Base-by-base conservation (phyloP, 371 early-diverging fungal species). In the Mucor lusitanicus region DNA sequence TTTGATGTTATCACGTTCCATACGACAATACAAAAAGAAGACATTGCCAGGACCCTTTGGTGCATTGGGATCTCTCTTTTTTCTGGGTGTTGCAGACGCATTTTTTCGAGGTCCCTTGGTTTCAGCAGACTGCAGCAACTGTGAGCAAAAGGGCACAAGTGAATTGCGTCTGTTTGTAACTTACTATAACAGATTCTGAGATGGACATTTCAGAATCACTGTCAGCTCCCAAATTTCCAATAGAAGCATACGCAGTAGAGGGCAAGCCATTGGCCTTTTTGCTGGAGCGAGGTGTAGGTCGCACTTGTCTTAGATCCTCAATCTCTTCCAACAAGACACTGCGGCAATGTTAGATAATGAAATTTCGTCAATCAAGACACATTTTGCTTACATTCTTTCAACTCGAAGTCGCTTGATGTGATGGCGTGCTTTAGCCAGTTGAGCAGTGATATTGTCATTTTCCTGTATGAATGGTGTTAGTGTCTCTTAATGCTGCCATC, bases 41-140 rank as follows among this genome's bases (percentile, higher is more conserved):
- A 84, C 87, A 64, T 86, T 86, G 27, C 81, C 79, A 17, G 87
- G 86, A 9, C 86, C 72, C 65, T 82, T 84, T 23, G 88, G 88
- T 17, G 87, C 87, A 64, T 85, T 85, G 15, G 87, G 88, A 65
- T 88, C 88, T 67, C 75, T 73, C 39, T 78, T 77, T 62, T 74
- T 77, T 57, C 61, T 64, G 25, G 63, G 55, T 6, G 67, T 59
- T 15, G 64, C 32, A 15, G 61, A 33, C 6, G 48, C 42, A 56
- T 63, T 63, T 40, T 61, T 70, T 48, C 53, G 58, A 12, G 54
- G 21, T 3, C 40, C 30, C 3, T 65, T 65, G 13, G 59, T 35
- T 35, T 35, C 60, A 19, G 59, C 59, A 33, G 63, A 69, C 69
- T 63, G 56, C 8, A 50, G 13, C 25, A 21, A 46, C 21, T 6